These are phyloP conservation scores for Scedosporium dehoogii DNA, from an alignment of 2,329 filamentous ascomycete genomes.

Conservation along the genomic window DNA sequence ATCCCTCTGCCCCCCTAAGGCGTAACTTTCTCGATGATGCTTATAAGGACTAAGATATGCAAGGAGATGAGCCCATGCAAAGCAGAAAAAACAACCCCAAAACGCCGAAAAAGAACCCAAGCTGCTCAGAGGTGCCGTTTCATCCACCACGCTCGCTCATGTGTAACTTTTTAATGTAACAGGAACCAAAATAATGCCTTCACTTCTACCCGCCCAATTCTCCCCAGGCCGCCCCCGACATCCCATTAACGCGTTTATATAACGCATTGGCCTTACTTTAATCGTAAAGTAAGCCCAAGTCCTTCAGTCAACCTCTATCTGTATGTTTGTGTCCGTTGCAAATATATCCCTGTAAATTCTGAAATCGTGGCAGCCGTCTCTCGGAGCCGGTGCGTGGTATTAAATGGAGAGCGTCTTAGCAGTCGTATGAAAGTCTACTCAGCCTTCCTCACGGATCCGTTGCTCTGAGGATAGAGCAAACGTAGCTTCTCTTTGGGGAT, in stretches of 20 bases:
- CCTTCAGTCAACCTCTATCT: too few relatives aligned
- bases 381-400: neutral
- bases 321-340: too few relatives aligned
- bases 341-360: neutral
- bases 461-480: constrained; percentile 31
- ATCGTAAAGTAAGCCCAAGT: too few relatives aligned
- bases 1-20: too few relatives aligned
- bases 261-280: neutral
- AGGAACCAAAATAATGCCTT: neutral
- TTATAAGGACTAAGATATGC: neutral
- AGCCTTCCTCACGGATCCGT: constrained; percentile 4
- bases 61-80: neutral
- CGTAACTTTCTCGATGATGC: too few relatives aligned
- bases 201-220: neutral
- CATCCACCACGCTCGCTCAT: neutral
- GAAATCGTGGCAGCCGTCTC: neutral
- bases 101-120: neutral
- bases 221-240: neutral
- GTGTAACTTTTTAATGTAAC: neutral
- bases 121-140: neutral
- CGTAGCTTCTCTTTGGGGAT: constrained; percentile 58
- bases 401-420: neutral
- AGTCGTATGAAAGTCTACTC: neutral
- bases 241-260: neutral
- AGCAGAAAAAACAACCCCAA: neutral